phyloP scores from a whole-genome alignment of 192 early-diverging fungal genomes.

The Phlyctochytrium planicorne region DNA sequence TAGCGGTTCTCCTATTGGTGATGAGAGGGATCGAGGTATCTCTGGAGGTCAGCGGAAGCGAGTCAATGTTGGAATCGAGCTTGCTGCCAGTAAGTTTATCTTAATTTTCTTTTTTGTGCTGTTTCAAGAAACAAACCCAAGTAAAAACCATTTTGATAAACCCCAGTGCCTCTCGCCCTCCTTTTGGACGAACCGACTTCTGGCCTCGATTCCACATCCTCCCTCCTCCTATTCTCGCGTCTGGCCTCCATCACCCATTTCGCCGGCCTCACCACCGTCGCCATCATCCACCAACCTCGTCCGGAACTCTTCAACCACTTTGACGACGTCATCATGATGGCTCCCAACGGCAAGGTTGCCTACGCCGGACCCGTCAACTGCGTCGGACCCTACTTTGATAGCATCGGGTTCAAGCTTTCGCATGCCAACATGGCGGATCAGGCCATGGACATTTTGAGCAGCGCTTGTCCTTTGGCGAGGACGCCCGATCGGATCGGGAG shows the following conservation, averaged over 20 bases:
- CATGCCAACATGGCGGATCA: conserved; percentile 39
- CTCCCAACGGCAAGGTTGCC: conserved; percentile 58
- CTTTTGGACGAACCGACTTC: conserved; percentile 71
- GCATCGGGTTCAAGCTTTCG: conserved; percentile 28
- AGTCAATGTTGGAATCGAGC: conserved; percentile 77
- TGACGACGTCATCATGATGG: conserved; percentile 66
- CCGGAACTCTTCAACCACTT: conserved; percentile 48
- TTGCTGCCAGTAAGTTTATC: conserved; percentile 26
- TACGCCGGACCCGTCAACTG: conserved; percentile 25
- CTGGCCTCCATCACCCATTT: conserved; percentile 50
- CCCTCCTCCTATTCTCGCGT: conserved; percentile 56
- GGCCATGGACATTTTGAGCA: conserved; percentile 48
- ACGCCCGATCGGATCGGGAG: conserved; percentile 10
- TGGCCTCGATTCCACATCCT: conserved; percentile 63
- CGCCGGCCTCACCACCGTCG: conserved; percentile 50
- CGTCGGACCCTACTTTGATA: conserved; percentile 33
- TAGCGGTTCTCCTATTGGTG: conserved; percentile 47
- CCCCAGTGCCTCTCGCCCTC: conserved; percentile 61
- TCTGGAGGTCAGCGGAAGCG: conserved; percentile 71
- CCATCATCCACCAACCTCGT: conserved; percentile 83
- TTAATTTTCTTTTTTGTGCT: conserved; percentile 11
- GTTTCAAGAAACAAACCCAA: conserved; percentile 16
- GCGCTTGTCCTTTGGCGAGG: conserved; percentile 17
- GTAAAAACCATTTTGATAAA: background rate
- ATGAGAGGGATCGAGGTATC: conserved; percentile 57